phyloP scores from a whole-genome alignment of 345 rosid genomes.

The Brassica carinata region DNA sequence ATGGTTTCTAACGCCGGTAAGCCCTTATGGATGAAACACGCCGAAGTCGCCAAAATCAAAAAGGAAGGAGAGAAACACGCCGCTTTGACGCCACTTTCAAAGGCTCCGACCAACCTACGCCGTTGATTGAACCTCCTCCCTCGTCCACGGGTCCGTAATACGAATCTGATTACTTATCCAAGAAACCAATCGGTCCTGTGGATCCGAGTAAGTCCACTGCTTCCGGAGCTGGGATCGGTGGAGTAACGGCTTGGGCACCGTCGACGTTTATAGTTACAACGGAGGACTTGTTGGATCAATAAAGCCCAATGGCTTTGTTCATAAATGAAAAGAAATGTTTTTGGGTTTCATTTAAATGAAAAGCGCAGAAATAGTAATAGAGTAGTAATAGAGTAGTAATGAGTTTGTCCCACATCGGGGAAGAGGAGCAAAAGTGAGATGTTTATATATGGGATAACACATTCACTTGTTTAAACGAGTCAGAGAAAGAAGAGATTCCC shows the following conservation, averaged over 20 bases:
- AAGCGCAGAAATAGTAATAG: no score
- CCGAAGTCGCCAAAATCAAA: conserved; percentile 63
- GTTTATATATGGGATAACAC: no score
- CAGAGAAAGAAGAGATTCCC: no score
- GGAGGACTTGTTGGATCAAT: conserved; percentile 48
- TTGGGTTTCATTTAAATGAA: no score
- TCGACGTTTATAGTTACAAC: conserved; percentile 78
- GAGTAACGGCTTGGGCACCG: conserved; percentile 90
- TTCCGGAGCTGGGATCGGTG: conserved; percentile 89
- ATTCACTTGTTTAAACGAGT: no score
- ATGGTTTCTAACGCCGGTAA: conserved; percentile 59
- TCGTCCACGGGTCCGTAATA: conserved; percentile 45
- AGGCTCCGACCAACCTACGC: conserved; percentile 49
- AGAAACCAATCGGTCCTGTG: conserved; percentile 85
- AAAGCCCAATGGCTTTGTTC: no score
- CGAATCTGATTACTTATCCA: conserved; percentile 61
- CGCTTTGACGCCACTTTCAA: conserved; percentile 95
- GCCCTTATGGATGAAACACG: conserved; percentile 96
- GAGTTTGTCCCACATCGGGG: no score
- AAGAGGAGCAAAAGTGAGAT: no score
- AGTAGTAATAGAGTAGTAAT: no score
- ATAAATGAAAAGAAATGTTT: no score
- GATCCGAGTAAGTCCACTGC: conserved; percentile 88
- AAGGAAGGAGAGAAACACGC: conserved; percentile 89
- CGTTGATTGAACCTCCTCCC: conserved; percentile 53